phyloP scores from a whole-genome alignment of 1,139 yeast genomes.

The Oligophagozyma castellii region DNA sequence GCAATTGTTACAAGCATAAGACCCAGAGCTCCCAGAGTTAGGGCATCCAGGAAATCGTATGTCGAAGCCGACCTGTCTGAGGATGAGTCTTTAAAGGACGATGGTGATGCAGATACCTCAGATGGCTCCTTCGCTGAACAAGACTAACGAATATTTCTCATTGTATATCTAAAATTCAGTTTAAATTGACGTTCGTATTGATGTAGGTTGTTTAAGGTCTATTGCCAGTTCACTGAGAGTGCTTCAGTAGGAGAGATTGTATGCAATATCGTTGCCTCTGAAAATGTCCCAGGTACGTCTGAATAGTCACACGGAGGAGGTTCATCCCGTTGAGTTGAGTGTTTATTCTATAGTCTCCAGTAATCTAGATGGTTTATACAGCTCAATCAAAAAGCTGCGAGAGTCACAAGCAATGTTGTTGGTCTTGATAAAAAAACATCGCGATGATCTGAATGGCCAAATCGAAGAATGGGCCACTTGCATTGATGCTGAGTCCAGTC shows the following conservation, averaged over 20 bases:
- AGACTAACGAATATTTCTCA: no score
- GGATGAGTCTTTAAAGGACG: conserved; percentile 21
- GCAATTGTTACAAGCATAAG: conserved; percentile 12
- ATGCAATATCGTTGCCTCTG: no score
- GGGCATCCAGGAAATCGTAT: conserved; percentile 12
- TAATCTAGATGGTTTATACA: conserved; percentile 21
- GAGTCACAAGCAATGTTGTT: conserved; percentile 22
- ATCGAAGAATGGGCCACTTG: conserved; percentile 9
- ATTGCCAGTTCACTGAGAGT: no score
- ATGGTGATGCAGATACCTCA: conserved; percentile 16
- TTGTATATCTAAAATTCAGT: no score
- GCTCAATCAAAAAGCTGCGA: conserved; percentile 20
- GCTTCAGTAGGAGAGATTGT: no score
- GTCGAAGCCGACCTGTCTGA: conserved; percentile 11
- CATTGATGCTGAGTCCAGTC: background rate
- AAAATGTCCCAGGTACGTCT: no score
- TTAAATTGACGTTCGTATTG: no score
- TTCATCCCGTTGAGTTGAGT: conserved; percentile 22
- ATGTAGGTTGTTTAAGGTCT: no score
- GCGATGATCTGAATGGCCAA: conserved; percentile 14
- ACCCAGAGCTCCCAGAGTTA: conserved; percentile 18
- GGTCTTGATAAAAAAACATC: conserved; percentile 13
- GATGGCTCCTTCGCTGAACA: conserved; percentile 18
- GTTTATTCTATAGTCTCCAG: conserved; percentile 20
- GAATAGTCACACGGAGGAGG: no score